Evolutionary conservation across 208 protist species (phyloP).

Genomic region (Leishmania braziliensis): DNA sequence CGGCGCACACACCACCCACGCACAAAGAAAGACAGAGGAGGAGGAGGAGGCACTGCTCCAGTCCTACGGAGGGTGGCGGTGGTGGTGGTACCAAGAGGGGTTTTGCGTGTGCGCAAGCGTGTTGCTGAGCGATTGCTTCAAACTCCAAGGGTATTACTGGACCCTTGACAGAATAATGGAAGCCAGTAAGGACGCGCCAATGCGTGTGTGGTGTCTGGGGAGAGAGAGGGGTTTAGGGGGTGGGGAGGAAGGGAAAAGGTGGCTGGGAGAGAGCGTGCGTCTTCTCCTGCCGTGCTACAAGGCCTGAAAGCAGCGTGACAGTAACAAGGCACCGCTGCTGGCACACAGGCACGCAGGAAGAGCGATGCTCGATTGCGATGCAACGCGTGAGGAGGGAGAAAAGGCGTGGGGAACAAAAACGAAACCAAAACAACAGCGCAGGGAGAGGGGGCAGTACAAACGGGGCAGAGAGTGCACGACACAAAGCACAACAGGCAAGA

Average conservation of each 20-base stretch:
- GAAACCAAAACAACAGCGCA: background rate
- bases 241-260: background rate
- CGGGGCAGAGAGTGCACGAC: no score
- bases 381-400: background rate
- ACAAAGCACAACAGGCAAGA: constrained; percentile 4
- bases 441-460: background rate
- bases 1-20: background rate
- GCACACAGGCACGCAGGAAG: background rate
- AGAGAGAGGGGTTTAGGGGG: background rate
- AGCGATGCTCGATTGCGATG: background rate
- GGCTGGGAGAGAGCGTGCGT: background rate
- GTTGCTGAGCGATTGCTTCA: background rate
- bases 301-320: background rate
- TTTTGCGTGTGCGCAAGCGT: background rate
- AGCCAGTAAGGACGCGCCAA: background rate
- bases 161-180: background rate
- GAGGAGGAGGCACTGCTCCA: background rate
- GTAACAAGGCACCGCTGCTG: background rate
- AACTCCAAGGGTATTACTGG: background rate
- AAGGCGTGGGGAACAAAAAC: background rate
- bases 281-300: background rate
- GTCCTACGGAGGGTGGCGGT: background rate
- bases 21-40: background rate
- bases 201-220: background rate
- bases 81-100: background rate